Conservation (phyloP, 495 filamentous ascomycete species). For the Geoglossum glabrum region DNA sequence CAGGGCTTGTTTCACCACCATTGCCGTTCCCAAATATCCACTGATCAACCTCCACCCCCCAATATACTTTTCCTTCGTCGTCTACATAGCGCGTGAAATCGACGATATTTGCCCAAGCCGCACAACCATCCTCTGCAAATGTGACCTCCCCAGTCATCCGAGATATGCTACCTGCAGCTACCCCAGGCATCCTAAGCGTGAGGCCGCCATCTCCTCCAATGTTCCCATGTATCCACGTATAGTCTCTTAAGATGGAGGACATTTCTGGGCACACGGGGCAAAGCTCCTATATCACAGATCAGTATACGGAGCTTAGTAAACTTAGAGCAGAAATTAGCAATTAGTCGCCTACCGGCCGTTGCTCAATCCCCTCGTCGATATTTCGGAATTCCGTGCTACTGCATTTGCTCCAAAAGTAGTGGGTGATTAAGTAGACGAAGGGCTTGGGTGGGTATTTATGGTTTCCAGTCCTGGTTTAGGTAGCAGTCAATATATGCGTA, state of each 20-base stretch:
- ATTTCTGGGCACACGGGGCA: not conserved
- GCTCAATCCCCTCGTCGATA: no score
- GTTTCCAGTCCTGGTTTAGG: no score
- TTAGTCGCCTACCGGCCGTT: no score
- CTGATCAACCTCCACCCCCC: not conserved
- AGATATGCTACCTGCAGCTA: not conserved
- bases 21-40: not conserved
- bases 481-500: no score
- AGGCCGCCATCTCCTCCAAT: not conserved
- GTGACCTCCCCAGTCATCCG: not conserved
- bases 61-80: not conserved
- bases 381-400: no score
- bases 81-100: not conserved
- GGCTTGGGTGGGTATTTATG: no score
- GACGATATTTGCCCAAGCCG: not conserved
- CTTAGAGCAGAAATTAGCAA: no score
- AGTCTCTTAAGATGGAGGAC: not conserved
- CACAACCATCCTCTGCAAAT: not conserved
- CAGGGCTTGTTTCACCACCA: not conserved
- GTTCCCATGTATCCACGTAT: not conserved
- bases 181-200: not conserved
- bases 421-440: no score
- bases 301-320: no score
- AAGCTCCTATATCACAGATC: slow-evolving; percentile 8
- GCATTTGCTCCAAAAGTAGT: no score